Base-by-base conservation (phyloP, 768 basidiomycete species). In the Auricularia sp. region DNA sequence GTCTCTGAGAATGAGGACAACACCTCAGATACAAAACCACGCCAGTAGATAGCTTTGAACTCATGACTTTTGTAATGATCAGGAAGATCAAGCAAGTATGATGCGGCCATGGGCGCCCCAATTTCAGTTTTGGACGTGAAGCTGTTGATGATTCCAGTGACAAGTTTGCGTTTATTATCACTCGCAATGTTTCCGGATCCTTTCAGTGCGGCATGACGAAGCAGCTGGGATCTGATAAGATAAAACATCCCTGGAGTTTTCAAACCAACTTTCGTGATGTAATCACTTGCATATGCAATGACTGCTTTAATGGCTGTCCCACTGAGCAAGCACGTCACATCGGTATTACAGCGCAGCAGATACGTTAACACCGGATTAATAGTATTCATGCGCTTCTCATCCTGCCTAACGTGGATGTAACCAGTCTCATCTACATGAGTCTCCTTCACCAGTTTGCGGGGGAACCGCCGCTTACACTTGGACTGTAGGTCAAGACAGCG, bases 291-390 rank as follows among this genome's bases (percentile, higher is more conserved):
- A 69, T 80, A 81, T n/a, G 73, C 69, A 0, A 80, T 65, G 1
- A 78, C 71, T 11, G 77, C 73, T 62, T 80, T 79, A 0, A 81
- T 72, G 0, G 76, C 70, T 3, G 79, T 81, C 0, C 79, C 79
- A n/a, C 77, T 79, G 16, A 75, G 62, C 0, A 81, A 62, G 64
- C 75, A 73, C 0, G 78, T 77, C 0, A 78, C 72, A 70, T 80
- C 78, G 6, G 77, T 75, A 62, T 80, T 80, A 61, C 75, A 77
- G 6, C 75, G 56, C 3, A 78, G n/a, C 0, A 77, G 24, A 67
- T 78, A 78, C 0, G 75, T 74, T 1, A 80, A 3, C 0, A 65
- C 36, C 8, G 73, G 65, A 7, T 72, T 72, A 24, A 75, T 71
- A 0, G 70, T 76, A 64, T 82, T 82, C 0, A 81, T 67, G 76